phyloP scores from a whole-genome alignment of 805 yeast species.

The Ogataea degrootiae region DNA sequence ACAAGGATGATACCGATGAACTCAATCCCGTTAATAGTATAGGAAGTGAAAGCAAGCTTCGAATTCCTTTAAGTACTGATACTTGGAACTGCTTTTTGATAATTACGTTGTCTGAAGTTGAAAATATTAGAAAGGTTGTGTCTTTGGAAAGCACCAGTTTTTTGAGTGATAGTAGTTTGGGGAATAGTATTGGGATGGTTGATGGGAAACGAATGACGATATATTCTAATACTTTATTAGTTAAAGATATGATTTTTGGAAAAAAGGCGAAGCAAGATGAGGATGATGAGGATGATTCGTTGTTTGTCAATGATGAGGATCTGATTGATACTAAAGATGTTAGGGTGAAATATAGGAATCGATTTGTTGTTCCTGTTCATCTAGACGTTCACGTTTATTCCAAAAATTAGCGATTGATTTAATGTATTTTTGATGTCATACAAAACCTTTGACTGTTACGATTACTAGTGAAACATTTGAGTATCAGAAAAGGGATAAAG shows the following conservation, averaged over 20 bases:
- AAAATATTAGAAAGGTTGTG: slow-evolving; percentile 5
- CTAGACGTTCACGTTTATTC: slow-evolving; percentile 24
- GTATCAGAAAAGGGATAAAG: background rate
- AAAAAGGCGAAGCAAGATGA: background rate
- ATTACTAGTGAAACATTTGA: background rate
- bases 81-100: slow-evolving; percentile 23
- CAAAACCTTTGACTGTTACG: background rate
- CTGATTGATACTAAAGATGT: slow-evolving; percentile 12
- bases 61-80: slow-evolving; percentile 19
- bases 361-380: slow-evolving; percentile 14
- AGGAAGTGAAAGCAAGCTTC: slow-evolving; percentile 4
- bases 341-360: slow-evolving; percentile 15
- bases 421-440: background rate
- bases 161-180: background rate
- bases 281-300: background rate
- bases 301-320: slow-evolving; percentile 1
- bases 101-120: slow-evolving; percentile 19
- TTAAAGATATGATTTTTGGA: slow-evolving; percentile 10
- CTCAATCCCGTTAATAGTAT: background rate
- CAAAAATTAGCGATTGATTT: slow-evolving; percentile 2
- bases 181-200: background rate
- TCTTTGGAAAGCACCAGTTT: background rate
- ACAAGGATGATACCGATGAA: background rate
- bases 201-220: background rate
- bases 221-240: slow-evolving; percentile 9